A percentile compares a stretch with the other conserved stretches of the same genome.
Evolutionary conservation across 495 filamentous ascomycete species (phyloP).

Genomic region (Tirmania nivea): DNA sequence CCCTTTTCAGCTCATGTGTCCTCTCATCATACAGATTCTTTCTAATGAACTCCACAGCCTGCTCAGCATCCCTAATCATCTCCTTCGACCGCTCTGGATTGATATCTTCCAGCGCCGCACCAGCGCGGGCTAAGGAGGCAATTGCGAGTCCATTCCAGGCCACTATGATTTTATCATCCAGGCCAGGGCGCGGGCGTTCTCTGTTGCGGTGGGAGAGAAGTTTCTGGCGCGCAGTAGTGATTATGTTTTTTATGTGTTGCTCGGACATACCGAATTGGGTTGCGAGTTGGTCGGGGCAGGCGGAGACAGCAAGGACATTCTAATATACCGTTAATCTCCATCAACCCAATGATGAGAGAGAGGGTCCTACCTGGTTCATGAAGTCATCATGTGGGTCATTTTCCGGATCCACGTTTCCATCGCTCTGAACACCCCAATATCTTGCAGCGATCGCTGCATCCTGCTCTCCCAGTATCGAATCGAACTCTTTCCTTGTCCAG

Average conservation of each 20-base stretch:
- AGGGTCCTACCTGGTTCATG: slow-evolving; percentile 69
- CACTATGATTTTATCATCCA: slow-evolving; percentile 82
- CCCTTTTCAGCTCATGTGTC: slow-evolving; percentile 43
- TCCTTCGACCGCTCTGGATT: slow-evolving; percentile 33
- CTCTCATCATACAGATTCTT: slow-evolving; percentile 49
- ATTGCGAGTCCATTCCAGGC: slow-evolving; percentile 84
- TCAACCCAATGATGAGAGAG: slow-evolving; percentile 29
- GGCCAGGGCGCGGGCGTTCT: slow-evolving; percentile 52
- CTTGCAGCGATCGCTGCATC: slow-evolving; percentile 54
- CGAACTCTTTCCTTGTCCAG: slow-evolving; percentile 79
- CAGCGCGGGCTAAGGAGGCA: slow-evolving; percentile 52
- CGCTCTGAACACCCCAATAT: slow-evolving; percentile 67
- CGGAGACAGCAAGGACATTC: slow-evolving; percentile 37
- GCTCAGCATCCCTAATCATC: slow-evolving; percentile 42
- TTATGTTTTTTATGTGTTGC: slow-evolving; percentile 48
- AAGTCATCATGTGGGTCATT: slow-evolving; percentile 87
- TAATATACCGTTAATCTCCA: slow-evolving; percentile 13
- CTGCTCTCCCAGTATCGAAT: slow-evolving; percentile 47
- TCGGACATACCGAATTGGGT: slow-evolving; percentile 57
- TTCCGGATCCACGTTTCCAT: slow-evolving; percentile 70
- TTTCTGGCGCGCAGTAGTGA: slow-evolving; percentile 44
- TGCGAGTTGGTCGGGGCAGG: slow-evolving; percentile 43
- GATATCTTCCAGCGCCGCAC: slow-evolving; percentile 38
- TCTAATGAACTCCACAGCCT: slow-evolving; percentile 55
- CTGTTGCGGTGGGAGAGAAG: slow-evolving; percentile 51